Conservation (phyloP, 148 eudicot species). For the Fagopyrum homotropicum region DNA sequence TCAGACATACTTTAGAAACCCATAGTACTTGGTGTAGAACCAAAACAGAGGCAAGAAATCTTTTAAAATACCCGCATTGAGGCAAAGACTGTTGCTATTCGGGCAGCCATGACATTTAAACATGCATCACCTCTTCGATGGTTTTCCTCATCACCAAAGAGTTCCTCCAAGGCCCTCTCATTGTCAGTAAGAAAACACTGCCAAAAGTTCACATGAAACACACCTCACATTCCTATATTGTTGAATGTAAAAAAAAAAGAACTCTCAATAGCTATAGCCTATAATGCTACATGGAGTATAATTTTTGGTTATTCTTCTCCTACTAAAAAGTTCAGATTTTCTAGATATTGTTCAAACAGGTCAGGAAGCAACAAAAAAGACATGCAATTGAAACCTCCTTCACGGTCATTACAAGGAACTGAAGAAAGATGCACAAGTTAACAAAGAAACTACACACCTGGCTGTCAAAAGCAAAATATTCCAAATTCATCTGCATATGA, state of each 20-base stretch:
- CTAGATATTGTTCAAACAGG: neutral
- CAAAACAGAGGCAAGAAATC: conserved; percentile 3
- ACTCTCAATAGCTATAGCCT: neutral
- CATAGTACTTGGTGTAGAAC: neutral
- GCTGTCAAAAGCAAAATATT: conserved; percentile 85
- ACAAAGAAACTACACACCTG: conserved; percentile 47
- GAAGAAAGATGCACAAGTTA: neutral
- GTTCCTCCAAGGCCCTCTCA: conserved; percentile 84
- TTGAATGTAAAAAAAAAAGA: neutral
- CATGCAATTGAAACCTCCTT: neutral
- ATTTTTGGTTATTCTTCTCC: neutral
- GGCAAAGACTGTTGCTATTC: conserved; percentile 88
- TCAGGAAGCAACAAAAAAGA: neutral
- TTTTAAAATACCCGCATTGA: conserved; percentile 59
- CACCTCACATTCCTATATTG: neutral
- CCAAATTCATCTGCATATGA: conserved; percentile 92
- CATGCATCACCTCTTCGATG: conserved; percentile 60
- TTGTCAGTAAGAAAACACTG: conserved; percentile 90
- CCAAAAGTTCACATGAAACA: conserved; percentile 18
- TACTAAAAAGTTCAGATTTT: neutral
- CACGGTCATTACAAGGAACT: neutral
- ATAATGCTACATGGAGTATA: neutral
- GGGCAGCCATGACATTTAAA: conserved; percentile 71
- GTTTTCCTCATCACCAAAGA: conserved; percentile 83
- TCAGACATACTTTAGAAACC: conserved; percentile 13